These are phyloP conservation scores for Termitomyces sp. DNA, from an alignment of 768 basidiomycete genomes.

Conservation along the genomic window DNA sequence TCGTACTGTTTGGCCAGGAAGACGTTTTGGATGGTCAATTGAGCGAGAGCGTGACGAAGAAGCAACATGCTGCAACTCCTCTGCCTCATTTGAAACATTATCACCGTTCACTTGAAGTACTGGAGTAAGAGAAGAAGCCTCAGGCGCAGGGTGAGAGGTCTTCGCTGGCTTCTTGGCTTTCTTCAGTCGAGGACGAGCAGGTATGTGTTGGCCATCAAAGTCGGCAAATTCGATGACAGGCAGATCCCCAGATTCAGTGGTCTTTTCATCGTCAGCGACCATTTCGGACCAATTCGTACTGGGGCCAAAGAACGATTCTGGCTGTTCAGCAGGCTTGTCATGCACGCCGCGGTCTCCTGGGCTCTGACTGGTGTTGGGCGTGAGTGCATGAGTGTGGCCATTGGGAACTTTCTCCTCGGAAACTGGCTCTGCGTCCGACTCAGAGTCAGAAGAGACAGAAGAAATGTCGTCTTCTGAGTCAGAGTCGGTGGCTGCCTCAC, in stretches of 20 bases:
- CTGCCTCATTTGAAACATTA: constrained; percentile 18
- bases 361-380: constrained; percentile 68
- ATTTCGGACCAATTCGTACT: constrained; percentile 77
- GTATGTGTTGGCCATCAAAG: constrained; percentile 37
- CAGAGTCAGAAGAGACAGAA: constrained; percentile 55
- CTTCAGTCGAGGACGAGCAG: constrained; percentile 28
- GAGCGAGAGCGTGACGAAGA: constrained; percentile 35
- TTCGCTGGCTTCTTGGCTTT: constrained; percentile 40
- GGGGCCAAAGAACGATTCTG: constrained; percentile 50
- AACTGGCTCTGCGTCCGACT: constrained; percentile 69
- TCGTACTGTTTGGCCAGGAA: constrained; percentile 61
- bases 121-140: constrained; percentile 23
- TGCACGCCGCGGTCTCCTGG: constrained; percentile 38
- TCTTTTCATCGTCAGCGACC: constrained; percentile 64
- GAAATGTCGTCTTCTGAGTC: constrained; percentile 64
- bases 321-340: constrained; percentile 27
- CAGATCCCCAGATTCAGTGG: constrained; percentile 60
- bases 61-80: constrained; percentile 30
- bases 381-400: constrained; percentile 51
- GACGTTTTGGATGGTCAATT: constrained; percentile 27
- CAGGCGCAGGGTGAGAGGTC: constrained; percentile 30
- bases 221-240: constrained; percentile 84
- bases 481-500: constrained; percentile 69
- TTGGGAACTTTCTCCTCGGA: constrained; percentile 58
- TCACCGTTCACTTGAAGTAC: constrained; percentile 20